A percentile compares a stretch with the other conserved stretches of the same genome.
phyloP scores from a whole-genome alignment of 2,329 filamentous ascomycete genomes.

The Colletotrichum orbiculare region DNA sequence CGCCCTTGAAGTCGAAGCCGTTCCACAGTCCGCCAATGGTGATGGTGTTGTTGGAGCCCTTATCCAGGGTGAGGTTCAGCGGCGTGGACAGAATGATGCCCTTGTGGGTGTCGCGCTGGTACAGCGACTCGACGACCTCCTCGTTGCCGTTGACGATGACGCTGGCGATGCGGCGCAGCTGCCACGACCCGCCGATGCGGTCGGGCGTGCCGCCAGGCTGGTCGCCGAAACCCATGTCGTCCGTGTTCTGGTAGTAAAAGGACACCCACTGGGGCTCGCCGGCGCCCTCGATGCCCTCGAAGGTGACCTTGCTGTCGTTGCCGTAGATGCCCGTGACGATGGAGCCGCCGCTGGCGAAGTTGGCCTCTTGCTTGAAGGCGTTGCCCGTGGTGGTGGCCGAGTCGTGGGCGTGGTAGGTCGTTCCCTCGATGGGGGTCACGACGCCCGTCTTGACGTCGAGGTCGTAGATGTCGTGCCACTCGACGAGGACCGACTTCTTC shows the following conservation, averaged over 20 bases:
- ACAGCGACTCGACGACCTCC: conserved; percentile 58
- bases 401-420: conserved; percentile 56
- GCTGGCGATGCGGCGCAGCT: conserved; percentile 68
- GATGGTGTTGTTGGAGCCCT: conserved; percentile 63
- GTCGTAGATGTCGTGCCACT: conserved; percentile 66
- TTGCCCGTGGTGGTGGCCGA: conserved; percentile 53
- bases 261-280: conserved; percentile 65
- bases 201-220: conserved; percentile 67
- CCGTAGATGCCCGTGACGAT: conserved; percentile 64
- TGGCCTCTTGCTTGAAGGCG: conserved; percentile 63
- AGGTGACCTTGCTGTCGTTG: conserved; percentile 63
- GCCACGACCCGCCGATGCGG: conserved; percentile 69
- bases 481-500: conserved; percentile 57
- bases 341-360: conserved; percentile 55
- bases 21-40: conserved; percentile 68
- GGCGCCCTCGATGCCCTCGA: conserved; percentile 53
- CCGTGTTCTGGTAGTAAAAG: conserved; percentile 68
- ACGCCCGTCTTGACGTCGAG: conserved; percentile 62
- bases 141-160: conserved; percentile 66
- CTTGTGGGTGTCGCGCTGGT: conserved; percentile 65
- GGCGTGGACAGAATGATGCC: conserved; percentile 69
- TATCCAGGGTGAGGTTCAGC: conserved; percentile 62
- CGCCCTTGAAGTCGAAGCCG: conserved; percentile 66
- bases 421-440: conserved; percentile 58
- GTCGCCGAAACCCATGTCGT: conserved; percentile 70